Base-by-base conservation (phyloP, 192 early-diverging fungal species). In the Podila minutissima region DNA sequence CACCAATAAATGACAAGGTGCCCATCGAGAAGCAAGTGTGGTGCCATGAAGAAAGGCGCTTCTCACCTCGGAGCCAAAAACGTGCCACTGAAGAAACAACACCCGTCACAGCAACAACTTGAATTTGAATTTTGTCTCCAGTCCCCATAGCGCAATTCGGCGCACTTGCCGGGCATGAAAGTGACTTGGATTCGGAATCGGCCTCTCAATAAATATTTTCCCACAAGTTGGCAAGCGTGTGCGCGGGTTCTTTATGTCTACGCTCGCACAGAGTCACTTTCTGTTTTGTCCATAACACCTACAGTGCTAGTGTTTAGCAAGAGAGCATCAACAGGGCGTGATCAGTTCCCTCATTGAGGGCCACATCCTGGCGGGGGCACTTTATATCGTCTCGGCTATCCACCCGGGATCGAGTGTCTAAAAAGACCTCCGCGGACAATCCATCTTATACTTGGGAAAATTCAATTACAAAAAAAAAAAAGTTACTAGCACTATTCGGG, bases 201-300 rank as follows among this genome's bases (percentile, higher is more conserved):
- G 20, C 53, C 53, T 55, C 24, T 55, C 19, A 55, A 55, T 55
- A 55, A 46, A 46, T 46, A 46, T 46, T 55, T 55, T 55, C n/a
- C 24, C 8, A 24, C 22, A 55, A 55, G 53, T 55, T 46, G 53
- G 53, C 53, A n/a, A 55, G 24, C 53, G 24, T 55, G 24, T 24
- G 41, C 41, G 41, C 24, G n/a, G 53, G n/a, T 55, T 26, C 24
- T 26, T 55, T 55, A 55, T 55, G 53, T 55, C 53, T 24, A 55
- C 53, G 53, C 53, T 55, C 53, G 53, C 53, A 55, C 53, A 55
- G 53, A 55, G 53, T 55, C 53, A 55, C 53, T 55, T 55, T 55
- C 53, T 55, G 53, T 55, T 55, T 55, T 55, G 53, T 55, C 53
- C 53, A 55, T 55, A 55, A 55, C 53, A 55, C 53, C 24, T 55